A percentile compares a stretch with the other conserved stretches of the same genome.
Evolutionary conservation across 768 basidiomycete genomes (phyloP).

Genomic region (Grammothele lineata): DNA sequence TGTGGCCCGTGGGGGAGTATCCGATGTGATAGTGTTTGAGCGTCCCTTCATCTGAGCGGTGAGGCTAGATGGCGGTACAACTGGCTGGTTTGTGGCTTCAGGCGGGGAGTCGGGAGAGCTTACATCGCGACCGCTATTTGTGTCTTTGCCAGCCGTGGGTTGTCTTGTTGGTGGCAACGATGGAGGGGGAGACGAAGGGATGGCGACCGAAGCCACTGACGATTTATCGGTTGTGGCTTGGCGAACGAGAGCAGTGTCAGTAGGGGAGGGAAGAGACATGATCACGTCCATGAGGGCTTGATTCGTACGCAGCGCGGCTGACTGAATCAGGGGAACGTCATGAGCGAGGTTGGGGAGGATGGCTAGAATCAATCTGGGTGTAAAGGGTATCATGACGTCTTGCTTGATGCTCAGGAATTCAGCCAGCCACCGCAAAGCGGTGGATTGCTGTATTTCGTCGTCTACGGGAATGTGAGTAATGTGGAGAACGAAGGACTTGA

Average conservation of each 20-base stretch:
- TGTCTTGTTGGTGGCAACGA: conserved; percentile 44
- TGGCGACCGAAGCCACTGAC: conserved; percentile 25
- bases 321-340: conserved; percentile 83
- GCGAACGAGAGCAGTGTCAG: conserved; percentile 37
- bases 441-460: conserved; percentile 92
- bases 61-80: conserved; percentile 11
- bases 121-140: conserved; percentile 38
- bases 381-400: conserved; percentile 92
- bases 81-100: conserved; percentile 25
- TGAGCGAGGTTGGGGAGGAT: conserved; percentile 95
- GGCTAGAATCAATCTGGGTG: conserved; percentile 87
- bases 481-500: neutral
- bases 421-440: conserved; percentile 89
- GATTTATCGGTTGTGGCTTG: conserved; percentile 29
- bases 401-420: conserved; percentile 85
- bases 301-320: conserved; percentile 83
- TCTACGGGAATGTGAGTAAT: conserved; percentile 41
- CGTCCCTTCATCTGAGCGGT: conserved; percentile 7
- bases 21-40: conserved; percentile 6
- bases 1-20: conserved; percentile 1
- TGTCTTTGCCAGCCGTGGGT: conserved; percentile 35
- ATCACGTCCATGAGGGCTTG: conserved; percentile 81
- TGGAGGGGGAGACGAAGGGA: conserved; percentile 52
- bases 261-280: conserved; percentile 74
- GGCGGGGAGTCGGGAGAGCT: conserved; percentile 41